These are phyloP conservation scores for Taphrina deformans DNA, from an alignment of 1,139 yeast genomes.

Conservation along the genomic window DNA sequence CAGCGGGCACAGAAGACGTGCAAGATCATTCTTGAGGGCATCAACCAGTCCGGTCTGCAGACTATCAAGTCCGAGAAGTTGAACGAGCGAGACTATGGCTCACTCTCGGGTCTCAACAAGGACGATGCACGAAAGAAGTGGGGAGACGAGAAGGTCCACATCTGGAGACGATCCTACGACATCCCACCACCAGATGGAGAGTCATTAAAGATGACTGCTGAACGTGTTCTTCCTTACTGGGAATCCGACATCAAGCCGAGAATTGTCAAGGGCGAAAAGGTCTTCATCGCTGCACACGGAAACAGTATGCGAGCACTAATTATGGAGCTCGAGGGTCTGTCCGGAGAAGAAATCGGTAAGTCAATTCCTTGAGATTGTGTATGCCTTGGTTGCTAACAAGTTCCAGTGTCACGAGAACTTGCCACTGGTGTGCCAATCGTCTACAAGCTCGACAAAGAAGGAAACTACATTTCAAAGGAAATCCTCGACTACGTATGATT, in stretches of 20 bases:
- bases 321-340: conserved; percentile 91
- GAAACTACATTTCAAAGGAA: conserved; percentile 36
- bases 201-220: conserved; percentile 91
- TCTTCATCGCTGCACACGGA: conserved; percentile 95
- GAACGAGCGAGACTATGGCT: conserved; percentile 99
- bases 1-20: conserved; percentile 98
- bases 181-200: conserved; percentile 97
- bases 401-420: conserved; percentile 20
- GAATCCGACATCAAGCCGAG: conserved; percentile 88
- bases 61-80: conserved; percentile 96
- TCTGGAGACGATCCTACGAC: conserved; percentile 97
- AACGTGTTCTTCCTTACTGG: conserved; percentile 97
- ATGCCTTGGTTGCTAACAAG: too few species aligned
- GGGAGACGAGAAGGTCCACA: conserved; percentile 92
- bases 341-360: conserved; percentile 88
- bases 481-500: conserved; percentile 31
- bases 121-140: conserved; percentile 84
- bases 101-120: conserved; percentile 97
- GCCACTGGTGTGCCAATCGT: conserved; percentile 99
- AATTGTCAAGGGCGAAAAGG: conserved; percentile 83
- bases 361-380: too few species aligned
- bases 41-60: conserved; percentile 89
- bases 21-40: conserved; percentile 83
- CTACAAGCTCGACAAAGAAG: conserved; percentile 80
- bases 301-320: conserved; percentile 96